Evolutionary conservation across 495 filamentous ascomycete species (phyloP), one percentile per base, ranked within the genome.

Genomic region (Letharia lupina): DNA sequence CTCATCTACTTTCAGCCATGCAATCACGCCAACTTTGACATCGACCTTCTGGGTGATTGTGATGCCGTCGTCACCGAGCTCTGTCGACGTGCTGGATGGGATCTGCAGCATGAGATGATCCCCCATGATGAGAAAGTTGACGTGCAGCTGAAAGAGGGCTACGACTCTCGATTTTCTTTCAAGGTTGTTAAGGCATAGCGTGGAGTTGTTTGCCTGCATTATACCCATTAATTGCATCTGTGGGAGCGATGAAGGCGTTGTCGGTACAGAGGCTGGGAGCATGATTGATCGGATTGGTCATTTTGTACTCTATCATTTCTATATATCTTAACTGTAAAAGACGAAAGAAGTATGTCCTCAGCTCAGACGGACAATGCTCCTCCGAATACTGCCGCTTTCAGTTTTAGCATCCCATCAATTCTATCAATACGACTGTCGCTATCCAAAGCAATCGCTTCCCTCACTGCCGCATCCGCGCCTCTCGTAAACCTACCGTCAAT

Each of bases 1-100:
- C 63, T 58, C 37, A 67, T 41, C 61, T 52, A 41, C 50, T 72
- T 60, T 40, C 67, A 90, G 80, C 89, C 90, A 35, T 90, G 96
- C 37, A 81, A 81, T 8, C 94, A 98, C 72, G 87, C 95, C 63
- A 89, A 93, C 68, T 99, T 99, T 61, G 94, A 99, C 75, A 88
- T 99, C 65, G 91, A 96, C 75, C 79, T 99, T 52, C 81, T 97
- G 56, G 94, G 94, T 37, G 91, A 96, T 70, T 97, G 94, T 75
- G 94, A 99, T 72, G 84, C 90, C 28, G 86, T 98, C 42, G 91
- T 98, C 4, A 85, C 87, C 0, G 95, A 98, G 77, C 86, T 99
- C 35, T 94, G 90, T 72, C 84, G 89, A 35, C 82, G 90, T 18
- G 88, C 87, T 3, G 89, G 89, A 4, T 99, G 94, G 94, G 83